Conservation (phyloP, 768 basidiomycete genomes). For the Amanita exitialis region DNA sequence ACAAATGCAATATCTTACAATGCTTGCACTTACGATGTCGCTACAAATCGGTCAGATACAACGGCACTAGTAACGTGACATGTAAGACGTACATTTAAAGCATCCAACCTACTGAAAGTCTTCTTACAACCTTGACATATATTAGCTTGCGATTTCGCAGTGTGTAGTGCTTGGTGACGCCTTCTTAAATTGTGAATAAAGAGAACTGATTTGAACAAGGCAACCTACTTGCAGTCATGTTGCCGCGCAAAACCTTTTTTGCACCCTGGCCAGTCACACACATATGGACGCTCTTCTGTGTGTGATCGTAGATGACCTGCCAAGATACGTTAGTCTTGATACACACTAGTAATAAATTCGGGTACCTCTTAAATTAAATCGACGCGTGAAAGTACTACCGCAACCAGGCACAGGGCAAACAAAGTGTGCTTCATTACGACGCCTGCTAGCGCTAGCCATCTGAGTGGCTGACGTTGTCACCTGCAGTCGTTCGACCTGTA, state of each 20-base stretch:
- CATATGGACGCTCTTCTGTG: conserved; percentile 90
- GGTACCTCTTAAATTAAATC: conserved; percentile 79
- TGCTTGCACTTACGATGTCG: conserved; percentile 57
- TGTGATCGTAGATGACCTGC: conserved; percentile 89
- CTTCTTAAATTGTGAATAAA: conserved; percentile 23
- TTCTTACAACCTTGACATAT: conserved; percentile 89
- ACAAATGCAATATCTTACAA: conserved; percentile 9
- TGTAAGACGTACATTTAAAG: conserved; percentile 70
- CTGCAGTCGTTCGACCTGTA: conserved; percentile 89
- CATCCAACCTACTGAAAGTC: conserved; percentile 90
- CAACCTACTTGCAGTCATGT: conserved; percentile 90
- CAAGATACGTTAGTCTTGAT: conserved; percentile 5
- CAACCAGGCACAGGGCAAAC: conserved; percentile 92
- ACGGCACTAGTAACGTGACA: conserved; percentile 1
- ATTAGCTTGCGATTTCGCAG: conserved; percentile 74
- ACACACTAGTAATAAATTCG: background rate
- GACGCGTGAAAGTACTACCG: conserved; percentile 93
- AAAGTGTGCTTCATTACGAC: conserved; percentile 88
- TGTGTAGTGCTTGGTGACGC: conserved; percentile 86
- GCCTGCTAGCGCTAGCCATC: conserved; percentile 79
- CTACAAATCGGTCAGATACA: conserved; percentile 26
- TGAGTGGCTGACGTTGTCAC: conserved; percentile 94
- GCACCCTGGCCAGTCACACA: conserved; percentile 90
- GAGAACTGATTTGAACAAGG: conserved; percentile 2
- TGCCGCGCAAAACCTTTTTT: conserved; percentile 92